Evolutionary conservation across 2,329 filamentous ascomycete species (phyloP), one percentile per base, ranked within the genome.

Genomic region (Aspergillus ibericus): DNA sequence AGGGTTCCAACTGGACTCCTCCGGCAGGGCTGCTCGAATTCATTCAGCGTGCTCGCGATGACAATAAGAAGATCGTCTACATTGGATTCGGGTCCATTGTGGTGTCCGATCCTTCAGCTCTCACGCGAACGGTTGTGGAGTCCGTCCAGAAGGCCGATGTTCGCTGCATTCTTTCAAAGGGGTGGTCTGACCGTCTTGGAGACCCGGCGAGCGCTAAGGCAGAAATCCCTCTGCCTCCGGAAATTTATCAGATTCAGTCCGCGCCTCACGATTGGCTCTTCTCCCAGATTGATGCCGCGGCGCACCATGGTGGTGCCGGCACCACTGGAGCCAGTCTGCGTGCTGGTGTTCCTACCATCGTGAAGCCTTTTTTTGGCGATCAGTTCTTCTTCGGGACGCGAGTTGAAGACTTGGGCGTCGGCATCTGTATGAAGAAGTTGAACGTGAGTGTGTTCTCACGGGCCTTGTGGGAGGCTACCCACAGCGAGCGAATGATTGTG

Each of bases 221-320:
- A 0, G 87, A 91, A 66, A 84, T 93, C 57, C 85, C 83, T 2
- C 77, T 96, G 0, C 91, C 95, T 1, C 78, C 87, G 0, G 91
- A 93, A 67, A 96, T 99, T 47, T 85, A 90, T 70, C 87, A 90
- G 72, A 98, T 99, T 73, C 90, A 93, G 70, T 88, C 91, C 8
- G 93, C 91, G 2, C 95, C 95, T 0, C 95, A 99, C 69, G 95
- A 98, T 77, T 99, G 95, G 95, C 82, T 99, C 1, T 99, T 99
- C 76, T 83, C 82, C 38, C 93, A 96, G 71, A 91, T 99, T 57
- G 95, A 99, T 70, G 95, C 93, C 4, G 93, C 91, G 3, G 92
- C 91, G 7, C 95, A 99, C 72, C 95, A 99, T 70, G 95, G 95
- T 49, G 95, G 95, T 5, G 91, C 92, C 4, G 95, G 95, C 1